These are phyloP conservation scores for Tulasnella calospora DNA, from an alignment of 768 basidiomycete genomes.

Conservation along the genomic window DNA sequence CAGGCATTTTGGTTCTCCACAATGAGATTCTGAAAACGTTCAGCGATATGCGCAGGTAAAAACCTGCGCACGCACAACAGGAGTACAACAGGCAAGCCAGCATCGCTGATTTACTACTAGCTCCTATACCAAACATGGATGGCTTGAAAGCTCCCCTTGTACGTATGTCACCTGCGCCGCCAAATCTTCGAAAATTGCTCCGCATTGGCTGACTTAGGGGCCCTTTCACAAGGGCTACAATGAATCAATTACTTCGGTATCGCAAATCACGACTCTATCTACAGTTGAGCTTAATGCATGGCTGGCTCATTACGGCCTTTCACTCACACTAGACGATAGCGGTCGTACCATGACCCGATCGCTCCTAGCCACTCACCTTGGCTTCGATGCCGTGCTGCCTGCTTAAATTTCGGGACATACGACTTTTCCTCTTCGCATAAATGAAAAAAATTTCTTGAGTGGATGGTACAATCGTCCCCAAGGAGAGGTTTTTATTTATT, in stretches of 20 bases:
- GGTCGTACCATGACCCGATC: background rate
- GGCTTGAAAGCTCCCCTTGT: background rate
- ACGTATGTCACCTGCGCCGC: background rate
- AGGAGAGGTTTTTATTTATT: background rate
- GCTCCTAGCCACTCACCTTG: background rate
- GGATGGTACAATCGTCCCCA: background rate
- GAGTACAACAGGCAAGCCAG: background rate
- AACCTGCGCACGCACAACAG: too few species aligned
- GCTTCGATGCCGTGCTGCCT: background rate
- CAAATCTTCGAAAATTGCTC: background rate
- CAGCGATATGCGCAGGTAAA: too few species aligned
- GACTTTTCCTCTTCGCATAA: background rate
- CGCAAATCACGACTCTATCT: background rate
- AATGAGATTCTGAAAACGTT: too few species aligned
- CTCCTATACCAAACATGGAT: background rate
- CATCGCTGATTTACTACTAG: background rate
- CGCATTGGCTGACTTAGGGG: background rate
- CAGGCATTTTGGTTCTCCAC: too few species aligned
- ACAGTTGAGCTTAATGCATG: background rate
- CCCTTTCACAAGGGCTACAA: background rate
- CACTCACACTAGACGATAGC: background rate
- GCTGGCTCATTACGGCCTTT: background rate
- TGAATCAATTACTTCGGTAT: background rate
- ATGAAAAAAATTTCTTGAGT: background rate
- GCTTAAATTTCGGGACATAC: background rate